A percentile compares a stretch with the other conserved stretches of the same genome.
Evolutionary conservation across 2,329 filamentous ascomycete genomes (phyloP).

Genomic region (Fusarium transvaalense): DNA sequence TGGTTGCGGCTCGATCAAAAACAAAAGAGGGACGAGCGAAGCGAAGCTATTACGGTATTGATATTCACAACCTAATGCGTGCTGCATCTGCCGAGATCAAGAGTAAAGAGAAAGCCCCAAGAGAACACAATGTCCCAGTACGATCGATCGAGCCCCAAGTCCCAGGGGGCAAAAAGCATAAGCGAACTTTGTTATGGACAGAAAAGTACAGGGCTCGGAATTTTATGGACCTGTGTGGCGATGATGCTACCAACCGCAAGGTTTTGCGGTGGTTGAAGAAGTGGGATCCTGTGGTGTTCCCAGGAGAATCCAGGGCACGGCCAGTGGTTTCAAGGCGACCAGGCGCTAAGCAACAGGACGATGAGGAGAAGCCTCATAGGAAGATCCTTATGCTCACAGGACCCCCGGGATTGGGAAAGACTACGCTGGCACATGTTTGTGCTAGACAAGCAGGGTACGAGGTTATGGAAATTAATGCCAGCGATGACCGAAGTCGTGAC

Average conservation of each 20-base stretch:
- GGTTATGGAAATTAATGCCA: slow-evolving; percentile 96
- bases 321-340: slow-evolving; percentile 59
- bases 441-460: slow-evolving; percentile 96
- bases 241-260: slow-evolving; percentile 90
- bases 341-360: slow-evolving; percentile 58
- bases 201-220: slow-evolving; percentile 95
- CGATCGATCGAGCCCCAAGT: slow-evolving; percentile 58
- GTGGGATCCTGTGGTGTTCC: slow-evolving; percentile 95
- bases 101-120: slow-evolving; percentile 48
- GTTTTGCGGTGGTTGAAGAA: slow-evolving; percentile 94
- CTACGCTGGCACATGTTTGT: slow-evolving; percentile 94
- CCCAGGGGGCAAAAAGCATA: slow-evolving; percentile 55
- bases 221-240: slow-evolving; percentile 93
- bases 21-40: slow-evolving; percentile 76
- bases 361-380: slow-evolving; percentile 81
- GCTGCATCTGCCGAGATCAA: slow-evolving; percentile 73
- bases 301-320: slow-evolving; percentile 74
- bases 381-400: slow-evolving; percentile 93
- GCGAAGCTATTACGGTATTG: slow-evolving; percentile 89
- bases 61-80: slow-evolving; percentile 86
- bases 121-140: slow-evolving; percentile 53
- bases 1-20: slow-evolving; percentile 76
- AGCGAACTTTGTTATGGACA: slow-evolving; percentile 82
- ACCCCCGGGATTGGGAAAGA: slow-evolving; percentile 94
- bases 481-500: slow-evolving; percentile 89